phyloP scores from a whole-genome alignment of 2,329 filamentous ascomycete species.

The Mollisia scopiformis region DNA sequence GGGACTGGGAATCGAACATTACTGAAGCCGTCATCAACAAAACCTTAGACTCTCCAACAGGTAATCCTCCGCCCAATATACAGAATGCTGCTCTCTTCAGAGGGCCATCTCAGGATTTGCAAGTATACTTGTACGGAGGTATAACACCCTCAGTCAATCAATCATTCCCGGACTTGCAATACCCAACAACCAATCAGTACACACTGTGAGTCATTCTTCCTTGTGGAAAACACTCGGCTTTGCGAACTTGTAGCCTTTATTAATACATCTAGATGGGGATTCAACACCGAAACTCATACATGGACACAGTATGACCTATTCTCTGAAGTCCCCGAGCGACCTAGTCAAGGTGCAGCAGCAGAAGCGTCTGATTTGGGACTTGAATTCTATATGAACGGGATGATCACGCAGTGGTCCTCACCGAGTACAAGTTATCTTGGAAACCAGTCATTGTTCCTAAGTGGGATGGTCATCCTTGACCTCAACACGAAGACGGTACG shows the following conservation, averaged over 20 bases:
- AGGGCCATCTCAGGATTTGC: neutral
- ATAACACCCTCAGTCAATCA: neutral
- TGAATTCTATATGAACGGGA: neutral
- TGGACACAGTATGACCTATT: neutral
- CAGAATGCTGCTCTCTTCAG: neutral
- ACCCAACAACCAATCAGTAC: neutral
- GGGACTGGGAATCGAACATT: neutral
- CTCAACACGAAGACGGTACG: neutral
- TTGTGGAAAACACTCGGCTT: no score
- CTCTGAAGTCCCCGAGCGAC: neutral
- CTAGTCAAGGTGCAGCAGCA: neutral
- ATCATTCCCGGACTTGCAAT: neutral
- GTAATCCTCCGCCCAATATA: neutral
- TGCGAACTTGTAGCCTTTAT: no score
- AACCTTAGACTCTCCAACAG: neutral
- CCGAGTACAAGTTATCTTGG: neutral
- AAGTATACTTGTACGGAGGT: neutral
- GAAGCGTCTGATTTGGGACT: neutral
- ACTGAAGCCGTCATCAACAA: neutral
- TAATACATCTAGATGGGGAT: neutral
- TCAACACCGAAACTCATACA: neutral
- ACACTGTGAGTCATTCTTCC: neutral
- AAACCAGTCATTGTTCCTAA: neutral
- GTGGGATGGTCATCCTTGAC: neutral
- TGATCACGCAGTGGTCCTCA: neutral